These are phyloP conservation scores for Yarrowia sp. DNA, from an alignment of 805 yeast species.

Conservation along the genomic window DNA sequence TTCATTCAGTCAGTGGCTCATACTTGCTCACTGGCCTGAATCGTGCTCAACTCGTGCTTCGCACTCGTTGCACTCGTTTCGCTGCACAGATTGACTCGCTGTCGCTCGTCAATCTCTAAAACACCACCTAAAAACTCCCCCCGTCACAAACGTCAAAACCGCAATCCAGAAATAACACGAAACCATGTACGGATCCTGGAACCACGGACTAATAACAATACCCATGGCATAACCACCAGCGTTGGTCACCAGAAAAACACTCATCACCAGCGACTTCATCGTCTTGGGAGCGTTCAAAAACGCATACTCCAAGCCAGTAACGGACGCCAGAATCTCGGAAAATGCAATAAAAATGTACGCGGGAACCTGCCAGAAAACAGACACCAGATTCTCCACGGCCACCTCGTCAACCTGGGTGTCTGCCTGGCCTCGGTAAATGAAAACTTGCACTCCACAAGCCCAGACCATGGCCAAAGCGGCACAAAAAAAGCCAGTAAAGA, in stretches of 20 bases:
- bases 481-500: slow-evolving; percentile 64
- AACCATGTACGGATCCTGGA: slow-evolving; percentile 64
- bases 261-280: slow-evolving; percentile 62
- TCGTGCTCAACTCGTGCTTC: too few species aligned
- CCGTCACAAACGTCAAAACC: slow-evolving; percentile 55
- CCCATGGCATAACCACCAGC: slow-evolving; percentile 77
- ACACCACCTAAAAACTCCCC: slow-evolving; percentile 49
- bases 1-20: too few species aligned
- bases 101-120: neutral
- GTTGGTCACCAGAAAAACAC: slow-evolving; percentile 59
- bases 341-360: slow-evolving; percentile 70
- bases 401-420: slow-evolving; percentile 31
- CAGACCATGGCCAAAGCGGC: slow-evolving; percentile 65
- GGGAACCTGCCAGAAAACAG: slow-evolving; percentile 67
- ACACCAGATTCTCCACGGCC: slow-evolving; percentile 48
- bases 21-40: too few species aligned
- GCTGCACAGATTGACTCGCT: too few species aligned
- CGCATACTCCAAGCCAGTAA: slow-evolving; percentile 83
- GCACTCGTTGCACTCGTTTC: too few species aligned
- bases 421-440: slow-evolving; percentile 58
- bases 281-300: slow-evolving; percentile 74
- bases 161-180: slow-evolving; percentile 68
- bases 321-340: slow-evolving; percentile 74
- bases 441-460: slow-evolving; percentile 71
- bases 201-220: slow-evolving; percentile 63